Base-by-base conservation (phyloP, 2,329 filamentous ascomycete species). In the Neonectria neomacrospora region DNA sequence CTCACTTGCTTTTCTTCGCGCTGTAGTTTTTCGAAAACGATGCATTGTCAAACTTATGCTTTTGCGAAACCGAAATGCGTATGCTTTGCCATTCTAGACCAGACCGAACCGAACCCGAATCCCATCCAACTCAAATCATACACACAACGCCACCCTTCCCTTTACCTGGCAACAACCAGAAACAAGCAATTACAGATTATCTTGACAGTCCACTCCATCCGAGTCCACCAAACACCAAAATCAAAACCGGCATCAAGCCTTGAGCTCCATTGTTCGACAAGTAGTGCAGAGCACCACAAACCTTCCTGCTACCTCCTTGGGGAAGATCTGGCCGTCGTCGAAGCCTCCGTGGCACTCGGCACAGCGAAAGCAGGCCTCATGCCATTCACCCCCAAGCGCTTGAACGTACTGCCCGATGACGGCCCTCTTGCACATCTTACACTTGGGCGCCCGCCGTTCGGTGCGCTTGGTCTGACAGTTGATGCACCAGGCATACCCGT, bases 401-500 rank as follows among this genome's bases (percentile, higher is more conserved):
- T 91, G 90, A 20, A 99, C 89, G 63, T 97, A 96, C 75, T 95
- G 88, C 53, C 97, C 95, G 54, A 96, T 89, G 57, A 98, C 94
- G 9, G 94, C 91, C 73, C 86, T 88, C 72, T 88, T 89, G 80
- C 96, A 99, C 73, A 90, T 93, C 71, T 88, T 87, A 79, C 96
- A 99, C 79, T 97, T 96, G 48, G 93, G 91, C 12, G 91, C 92
- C 55, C 92, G 92, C 26, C 95, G 87, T 78, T 96, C 93, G 12
- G 94, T 97, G 34, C 96, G 89, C 75, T 94, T 92, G 14, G 94
- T 96, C 81, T 98, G 95, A 76, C 96, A 99, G 22, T 86, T 86
- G 50, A 98, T 88, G 79, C 96, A 99, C 94, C 96, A 99, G 5
- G 96, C 96, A 78, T 97, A 98, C 10, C 95, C 95, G 70, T 98